These are phyloP conservation scores for Trypethelium eluteriae DNA, from an alignment of 495 filamentous ascomycete species.

Conservation along the genomic window DNA sequence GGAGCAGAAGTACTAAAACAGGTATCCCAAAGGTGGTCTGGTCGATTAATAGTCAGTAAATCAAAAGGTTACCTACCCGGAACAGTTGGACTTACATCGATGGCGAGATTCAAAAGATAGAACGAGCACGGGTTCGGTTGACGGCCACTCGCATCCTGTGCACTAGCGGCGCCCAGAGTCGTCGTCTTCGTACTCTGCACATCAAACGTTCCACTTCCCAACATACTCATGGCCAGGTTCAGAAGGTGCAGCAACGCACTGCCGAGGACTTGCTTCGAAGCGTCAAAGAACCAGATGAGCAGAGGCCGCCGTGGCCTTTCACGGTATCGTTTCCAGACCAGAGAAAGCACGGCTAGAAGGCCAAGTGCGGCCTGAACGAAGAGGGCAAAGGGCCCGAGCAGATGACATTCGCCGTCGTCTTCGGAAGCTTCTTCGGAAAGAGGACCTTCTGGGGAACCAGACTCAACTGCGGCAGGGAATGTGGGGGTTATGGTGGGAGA, in stretches of 20 bases:
- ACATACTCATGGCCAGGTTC: conserved; percentile 92
- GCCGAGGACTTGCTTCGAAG: conserved; percentile 94
- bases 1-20: conserved; percentile 79
- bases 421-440: conserved; percentile 20
- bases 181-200: conserved; percentile 40
- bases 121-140: conserved; percentile 89
- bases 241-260: conserved; percentile 81
- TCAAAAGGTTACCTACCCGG: background rate
- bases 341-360: conserved; percentile 66
- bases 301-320: conserved; percentile 86
- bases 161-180: conserved; percentile 24
- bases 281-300: conserved; percentile 95
- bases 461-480: background rate
- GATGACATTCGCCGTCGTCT: conserved; percentile 62
- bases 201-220: conserved; percentile 71
- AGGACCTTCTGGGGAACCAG: conserved; percentile 3
- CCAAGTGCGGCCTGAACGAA: conserved; percentile 86
- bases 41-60: background rate
- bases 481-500: conserved; percentile 1
- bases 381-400: conserved; percentile 81
- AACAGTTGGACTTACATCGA: conserved; percentile 66
- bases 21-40: conserved; percentile 94
- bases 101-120: conserved; percentile 85
- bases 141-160: conserved; percentile 4
- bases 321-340: conserved; percentile 89